Evolutionary conservation across 148 eudicot genomes (phyloP).

Genomic region (Suaeda aralocaspica): DNA sequence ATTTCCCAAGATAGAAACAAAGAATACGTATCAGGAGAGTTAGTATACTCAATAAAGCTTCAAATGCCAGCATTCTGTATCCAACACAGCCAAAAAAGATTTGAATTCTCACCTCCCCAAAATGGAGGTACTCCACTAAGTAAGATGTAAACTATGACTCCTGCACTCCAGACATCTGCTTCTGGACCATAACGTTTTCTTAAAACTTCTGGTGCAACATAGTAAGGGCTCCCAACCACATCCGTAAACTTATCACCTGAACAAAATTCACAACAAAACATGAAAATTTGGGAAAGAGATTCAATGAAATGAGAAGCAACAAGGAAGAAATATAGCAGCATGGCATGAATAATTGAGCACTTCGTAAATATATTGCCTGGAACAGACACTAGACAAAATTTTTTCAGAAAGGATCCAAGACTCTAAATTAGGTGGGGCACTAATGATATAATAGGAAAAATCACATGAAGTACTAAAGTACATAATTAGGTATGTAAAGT

Average conservation of each 20-base stretch:
- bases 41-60: constrained; percentile 8
- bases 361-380: no score
- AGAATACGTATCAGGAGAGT: neutral
- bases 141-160: constrained; percentile 71
- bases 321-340: neutral
- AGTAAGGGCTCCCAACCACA: constrained; percentile 95
- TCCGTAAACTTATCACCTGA: constrained; percentile 71
- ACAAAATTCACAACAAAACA: neutral
- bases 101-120: constrained; percentile 73
- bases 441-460: no score
- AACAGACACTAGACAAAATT: neutral
- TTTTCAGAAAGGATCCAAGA: no score
- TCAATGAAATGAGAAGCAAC: neutral
- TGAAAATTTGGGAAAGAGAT: neutral
- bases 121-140: constrained; percentile 89
- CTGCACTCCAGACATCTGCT: constrained; percentile 95
- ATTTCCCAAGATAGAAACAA: constrained; percentile 4
- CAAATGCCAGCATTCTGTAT: neutral
- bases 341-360: neutral
- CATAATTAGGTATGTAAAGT: no score
- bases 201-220: constrained; percentile 85
- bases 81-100: neutral
- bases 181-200: constrained; percentile 77
- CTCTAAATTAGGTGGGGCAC: no score
- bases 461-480: no score